Conservation (phyloP, 441 rosid genomes). For the Gossypium davidsonii region DNA sequence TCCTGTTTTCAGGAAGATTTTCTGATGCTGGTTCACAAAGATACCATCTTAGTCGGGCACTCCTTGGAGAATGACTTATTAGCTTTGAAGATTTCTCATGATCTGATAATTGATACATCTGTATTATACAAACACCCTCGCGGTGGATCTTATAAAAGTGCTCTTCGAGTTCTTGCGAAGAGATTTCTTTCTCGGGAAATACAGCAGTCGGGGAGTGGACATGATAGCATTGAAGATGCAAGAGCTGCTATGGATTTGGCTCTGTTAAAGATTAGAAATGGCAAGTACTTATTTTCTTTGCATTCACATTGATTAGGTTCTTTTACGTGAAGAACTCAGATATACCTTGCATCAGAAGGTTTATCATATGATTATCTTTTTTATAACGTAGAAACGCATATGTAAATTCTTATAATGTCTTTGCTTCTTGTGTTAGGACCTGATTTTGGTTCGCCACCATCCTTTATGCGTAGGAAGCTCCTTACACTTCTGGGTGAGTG, state of each 20-base stretch:
- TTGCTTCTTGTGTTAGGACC: conserved; percentile 55
- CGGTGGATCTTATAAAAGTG: conserved; percentile 68
- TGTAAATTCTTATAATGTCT: conserved; percentile 11
- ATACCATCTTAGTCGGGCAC: conserved; percentile 87
- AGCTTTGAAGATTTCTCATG: conserved; percentile 77
- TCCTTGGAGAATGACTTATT: conserved; percentile 89
- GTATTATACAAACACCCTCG: conserved; percentile 78
- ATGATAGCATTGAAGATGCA: conserved; percentile 93
- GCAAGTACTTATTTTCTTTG: conserved; percentile 32
- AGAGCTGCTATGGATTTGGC: conserved; percentile 87
- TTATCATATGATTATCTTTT: background rate
- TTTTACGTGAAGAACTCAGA: background rate
- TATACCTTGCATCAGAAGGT: background rate
- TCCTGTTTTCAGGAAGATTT: conserved; percentile 69
- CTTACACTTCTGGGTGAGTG: conserved; percentile 60
- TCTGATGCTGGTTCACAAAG: conserved; percentile 68
- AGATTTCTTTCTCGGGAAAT: conserved; percentile 80
- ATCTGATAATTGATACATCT: conserved; percentile 87
- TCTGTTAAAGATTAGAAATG: conserved; percentile 70
- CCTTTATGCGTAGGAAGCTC: conserved; percentile 55
- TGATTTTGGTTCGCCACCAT: conserved; percentile 73
- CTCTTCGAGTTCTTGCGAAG: conserved; percentile 81
- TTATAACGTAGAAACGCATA: conserved; percentile 7
- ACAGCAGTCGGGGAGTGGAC: conserved; percentile 74
- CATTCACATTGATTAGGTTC: background rate